Evolutionary conservation across 371 early-diverging fungal genomes (phyloP).

Genomic region (Rhizopus delemar): DNA sequence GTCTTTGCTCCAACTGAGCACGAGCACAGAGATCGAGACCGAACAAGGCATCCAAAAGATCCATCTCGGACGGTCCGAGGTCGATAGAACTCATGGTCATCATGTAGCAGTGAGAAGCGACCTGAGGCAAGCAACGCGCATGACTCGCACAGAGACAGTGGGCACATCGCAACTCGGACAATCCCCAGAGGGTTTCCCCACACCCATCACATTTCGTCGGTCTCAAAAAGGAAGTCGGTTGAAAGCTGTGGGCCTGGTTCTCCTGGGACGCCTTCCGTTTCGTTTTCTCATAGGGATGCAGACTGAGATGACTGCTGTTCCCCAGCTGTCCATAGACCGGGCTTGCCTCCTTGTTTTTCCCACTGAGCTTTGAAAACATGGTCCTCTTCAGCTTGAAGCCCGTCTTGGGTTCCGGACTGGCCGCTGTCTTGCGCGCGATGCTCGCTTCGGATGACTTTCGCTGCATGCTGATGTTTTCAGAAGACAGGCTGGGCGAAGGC

Average conservation of each 20-base stretch:
- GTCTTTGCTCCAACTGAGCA: slow-evolving; percentile 30
- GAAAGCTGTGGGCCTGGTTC: slow-evolving; percentile 59
- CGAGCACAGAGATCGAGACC: slow-evolving; percentile 34
- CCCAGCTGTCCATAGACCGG: slow-evolving; percentile 1
- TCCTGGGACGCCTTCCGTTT: slow-evolving; percentile 24
- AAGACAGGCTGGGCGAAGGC: slow-evolving; percentile 28
- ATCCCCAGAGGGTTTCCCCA: slow-evolving; percentile 83
- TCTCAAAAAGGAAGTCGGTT: slow-evolving; percentile 60
- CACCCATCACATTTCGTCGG: slow-evolving; percentile 83
- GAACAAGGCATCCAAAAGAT: slow-evolving; percentile 19
- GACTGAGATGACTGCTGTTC: slow-evolving; percentile 9
- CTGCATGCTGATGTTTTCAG: slow-evolving; percentile 16
- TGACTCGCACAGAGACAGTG: slow-evolving; percentile 37
- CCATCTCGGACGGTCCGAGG: background rate
- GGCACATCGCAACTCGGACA: slow-evolving; percentile 74
- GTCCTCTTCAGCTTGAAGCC: slow-evolving; percentile 50
- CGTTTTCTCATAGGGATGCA: slow-evolving; percentile 1
- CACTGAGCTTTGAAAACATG: slow-evolving; percentile 52
- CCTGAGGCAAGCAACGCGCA: slow-evolving; percentile 38
- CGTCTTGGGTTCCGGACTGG: slow-evolving; percentile 30
- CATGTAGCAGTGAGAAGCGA: slow-evolving; percentile 37
- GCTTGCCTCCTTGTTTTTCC: slow-evolving; percentile 18
- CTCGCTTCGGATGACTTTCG: slow-evolving; percentile 31
- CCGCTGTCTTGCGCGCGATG: slow-evolving; percentile 13
- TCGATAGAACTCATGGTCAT: slow-evolving; percentile 10